Percentiles rank a stretch among this genome's conserved stretches.
Evolutionary conservation across 2,329 filamentous ascomycete species (phyloP).

Genomic region (Nemania diffusa): DNA sequence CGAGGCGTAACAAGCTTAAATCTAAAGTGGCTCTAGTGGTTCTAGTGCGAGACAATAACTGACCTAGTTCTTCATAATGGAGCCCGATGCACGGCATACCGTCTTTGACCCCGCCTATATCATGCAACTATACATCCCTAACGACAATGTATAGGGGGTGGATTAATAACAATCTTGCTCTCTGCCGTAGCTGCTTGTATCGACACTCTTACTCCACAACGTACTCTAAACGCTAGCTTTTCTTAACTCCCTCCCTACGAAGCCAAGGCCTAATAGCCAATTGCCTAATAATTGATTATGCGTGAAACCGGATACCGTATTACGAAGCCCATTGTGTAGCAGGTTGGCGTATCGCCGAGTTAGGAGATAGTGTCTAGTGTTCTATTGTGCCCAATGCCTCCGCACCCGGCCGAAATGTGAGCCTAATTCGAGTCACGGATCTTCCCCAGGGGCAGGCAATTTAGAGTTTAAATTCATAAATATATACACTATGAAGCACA

Average conservation of each 20-base stretch:
- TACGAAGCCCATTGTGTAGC: background rate
- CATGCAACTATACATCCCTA: background rate
- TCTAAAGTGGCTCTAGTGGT: background rate
- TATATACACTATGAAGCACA: background rate
- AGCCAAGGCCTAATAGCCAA: background rate
- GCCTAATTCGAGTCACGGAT: background rate
- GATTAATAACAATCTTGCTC: background rate
- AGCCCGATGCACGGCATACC: background rate
- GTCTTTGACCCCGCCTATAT: background rate
- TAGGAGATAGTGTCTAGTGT: background rate
- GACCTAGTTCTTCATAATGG: background rate
- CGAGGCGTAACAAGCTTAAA: slow-evolving; percentile 30
- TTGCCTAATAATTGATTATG: background rate
- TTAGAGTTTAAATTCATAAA: background rate
- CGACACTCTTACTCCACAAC: background rate
- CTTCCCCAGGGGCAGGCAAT: background rate
- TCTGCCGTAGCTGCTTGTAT: background rate
- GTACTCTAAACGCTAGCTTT: background rate
- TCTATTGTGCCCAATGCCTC: background rate
- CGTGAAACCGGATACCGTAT: background rate
- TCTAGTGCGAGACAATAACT: background rate
- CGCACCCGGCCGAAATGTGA: background rate
- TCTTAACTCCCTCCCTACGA: background rate
- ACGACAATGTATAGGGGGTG: background rate
- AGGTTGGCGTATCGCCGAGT: background rate